These are phyloP conservation scores for Penicillium crystallinum DNA, from an alignment of 495 filamentous ascomycete species.

Conservation along the genomic window DNA sequence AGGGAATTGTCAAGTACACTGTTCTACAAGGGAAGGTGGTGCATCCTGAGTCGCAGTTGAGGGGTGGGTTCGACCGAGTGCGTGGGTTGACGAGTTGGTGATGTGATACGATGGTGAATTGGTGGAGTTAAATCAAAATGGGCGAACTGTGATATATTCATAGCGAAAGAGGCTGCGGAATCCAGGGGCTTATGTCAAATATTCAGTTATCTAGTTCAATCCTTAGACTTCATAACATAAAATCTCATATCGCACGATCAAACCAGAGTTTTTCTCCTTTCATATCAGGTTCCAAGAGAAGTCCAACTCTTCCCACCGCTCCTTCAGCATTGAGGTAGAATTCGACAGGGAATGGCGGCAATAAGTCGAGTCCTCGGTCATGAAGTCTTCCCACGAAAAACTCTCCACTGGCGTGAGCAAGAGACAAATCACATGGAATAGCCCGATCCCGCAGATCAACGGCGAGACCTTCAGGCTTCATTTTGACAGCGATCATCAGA, in stretches of 20 bases:
- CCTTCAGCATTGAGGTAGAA: conserved; percentile 36
- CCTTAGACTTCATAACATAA: neutral
- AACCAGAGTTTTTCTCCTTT: conserved; percentile 29
- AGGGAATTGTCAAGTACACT: conserved; percentile 88
- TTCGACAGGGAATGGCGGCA: conserved; percentile 18
- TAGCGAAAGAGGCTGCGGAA: too few species aligned
- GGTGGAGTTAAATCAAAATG: too few species aligned
- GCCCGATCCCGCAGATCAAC: conserved; percentile 6
- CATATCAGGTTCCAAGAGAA: conserved; percentile 25
- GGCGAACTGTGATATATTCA: too few species aligned
- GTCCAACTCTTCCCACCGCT: conserved; percentile 22
- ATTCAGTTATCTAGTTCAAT: too few species aligned
- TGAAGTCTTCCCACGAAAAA: conserved; percentile 10
- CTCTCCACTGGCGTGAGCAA: conserved; percentile 13
- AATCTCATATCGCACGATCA: conserved; percentile 8
- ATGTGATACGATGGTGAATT: too few species aligned
- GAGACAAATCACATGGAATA: neutral
- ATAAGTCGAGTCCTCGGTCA: neutral
- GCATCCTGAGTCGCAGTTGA: conserved; percentile 75
- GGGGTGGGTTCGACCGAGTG: conserved; percentile 81
- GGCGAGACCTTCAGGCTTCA: neutral
- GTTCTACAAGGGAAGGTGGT: conserved; percentile 89
- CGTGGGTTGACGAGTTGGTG: conserved; percentile 85
- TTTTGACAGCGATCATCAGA: neutral
- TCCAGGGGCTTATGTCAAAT: too few species aligned